These are phyloP conservation scores for Balamuthia mandrillaris DNA, from an alignment of 208 protist species.

Conservation along the genomic window DNA sequence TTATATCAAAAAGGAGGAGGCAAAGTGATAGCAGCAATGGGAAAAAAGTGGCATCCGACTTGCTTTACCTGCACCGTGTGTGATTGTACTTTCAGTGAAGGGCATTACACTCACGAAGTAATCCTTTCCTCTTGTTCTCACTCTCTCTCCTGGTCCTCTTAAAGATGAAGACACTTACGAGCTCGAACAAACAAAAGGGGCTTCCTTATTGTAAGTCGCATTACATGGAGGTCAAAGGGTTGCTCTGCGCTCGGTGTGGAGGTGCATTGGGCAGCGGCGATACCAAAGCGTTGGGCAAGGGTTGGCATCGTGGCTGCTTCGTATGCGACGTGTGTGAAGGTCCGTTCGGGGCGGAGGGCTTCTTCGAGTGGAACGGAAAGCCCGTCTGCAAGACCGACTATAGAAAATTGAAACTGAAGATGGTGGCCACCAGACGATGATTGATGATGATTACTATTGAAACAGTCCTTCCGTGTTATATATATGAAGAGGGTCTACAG, in stretches of 20 bases:
- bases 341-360: conserved; percentile 18
- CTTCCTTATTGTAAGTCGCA: conserved; percentile 21
- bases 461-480: no score
- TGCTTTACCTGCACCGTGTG: conserved; percentile 32
- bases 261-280: conserved; percentile 26
- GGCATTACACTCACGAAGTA: conserved; percentile 14
- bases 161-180: no score
- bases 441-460: no score
- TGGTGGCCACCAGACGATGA: neutral
- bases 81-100: conserved; percentile 23
- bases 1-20: neutral
- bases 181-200: no score
- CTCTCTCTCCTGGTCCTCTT: neutral
- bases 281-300: conserved; percentile 29
- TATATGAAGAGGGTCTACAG: no score
- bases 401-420: neutral
- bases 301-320: conserved; percentile 32
- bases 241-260: conserved; percentile 34
- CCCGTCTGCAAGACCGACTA: conserved; percentile 23
- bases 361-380: conserved; percentile 19
- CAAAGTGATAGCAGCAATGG: no score
- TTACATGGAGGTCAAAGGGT: conserved; percentile 40
- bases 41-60: neutral
- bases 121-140: neutral
- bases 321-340: conserved; percentile 30